A percentile compares a stretch with the other conserved stretches of the same genome.
Evolutionary conservation across 176 grass and related monocot species (phyloP).

Genomic region (Musa beccarii): DNA sequence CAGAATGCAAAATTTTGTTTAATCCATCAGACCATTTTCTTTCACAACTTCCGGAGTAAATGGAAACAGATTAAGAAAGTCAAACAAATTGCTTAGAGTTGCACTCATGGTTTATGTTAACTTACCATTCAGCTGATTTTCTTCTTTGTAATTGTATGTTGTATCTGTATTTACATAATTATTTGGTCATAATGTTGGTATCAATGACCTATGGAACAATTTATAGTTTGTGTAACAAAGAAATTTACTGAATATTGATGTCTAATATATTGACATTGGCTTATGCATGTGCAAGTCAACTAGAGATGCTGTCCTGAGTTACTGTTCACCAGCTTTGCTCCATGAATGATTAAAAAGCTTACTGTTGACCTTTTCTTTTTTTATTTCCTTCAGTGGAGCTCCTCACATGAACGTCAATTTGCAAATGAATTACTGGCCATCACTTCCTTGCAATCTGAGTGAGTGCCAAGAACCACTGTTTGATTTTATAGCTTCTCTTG

Average conservation of each 20-base stretch:
- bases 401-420: conserved; percentile 80
- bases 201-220: too few species aligned
- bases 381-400: conserved; percentile 46
- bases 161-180: neutral
- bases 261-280: neutral
- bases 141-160: too few species aligned
- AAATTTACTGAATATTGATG: neutral
- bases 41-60: neutral
- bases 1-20: neutral
- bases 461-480: conserved; percentile 88
- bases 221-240: too few species aligned
- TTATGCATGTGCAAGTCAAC: neutral
- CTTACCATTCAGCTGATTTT: too few species aligned
- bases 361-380: conserved; percentile 28
- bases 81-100: neutral
- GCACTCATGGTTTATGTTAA: too few species aligned
- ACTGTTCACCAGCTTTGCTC: neutral
- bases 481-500: conserved; percentile 65
- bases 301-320: neutral
- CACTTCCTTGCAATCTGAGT: conserved; percentile 67
- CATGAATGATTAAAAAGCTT: conserved; percentile 23
- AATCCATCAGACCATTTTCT: neutral
- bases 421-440: conserved; percentile 90
- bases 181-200: neutral
- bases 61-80: neutral